Conservation (phyloP, 73 alveolate species). For the Durusdinium trenchii region DNA sequence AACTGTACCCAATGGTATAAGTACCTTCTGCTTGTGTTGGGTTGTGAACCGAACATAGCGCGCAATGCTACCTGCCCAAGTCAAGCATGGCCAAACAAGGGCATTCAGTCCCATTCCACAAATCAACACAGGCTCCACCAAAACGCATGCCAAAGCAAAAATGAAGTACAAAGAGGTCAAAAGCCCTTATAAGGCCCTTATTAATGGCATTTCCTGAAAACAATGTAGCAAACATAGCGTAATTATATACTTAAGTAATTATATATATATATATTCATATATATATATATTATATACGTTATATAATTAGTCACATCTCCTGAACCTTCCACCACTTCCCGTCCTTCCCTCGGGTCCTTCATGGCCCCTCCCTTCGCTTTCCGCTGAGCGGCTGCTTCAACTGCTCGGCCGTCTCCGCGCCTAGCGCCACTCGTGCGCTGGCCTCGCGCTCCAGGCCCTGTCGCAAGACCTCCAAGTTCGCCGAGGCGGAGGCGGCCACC, state of each 20-base stretch:
- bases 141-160: no score
- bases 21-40: no score
- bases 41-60: no score
- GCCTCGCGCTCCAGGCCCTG: constrained; percentile 88
- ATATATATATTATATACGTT: no score
- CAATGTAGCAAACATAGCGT: not conserved
- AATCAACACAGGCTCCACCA: not conserved
- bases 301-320: not conserved
- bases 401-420: constrained; percentile 91
- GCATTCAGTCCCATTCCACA: not conserved
- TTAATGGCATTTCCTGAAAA: not conserved
- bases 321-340: not conserved
- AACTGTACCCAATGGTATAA: no score
- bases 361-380: no score
- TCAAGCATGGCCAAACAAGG: not conserved
- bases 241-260: no score
- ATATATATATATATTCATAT: no score
- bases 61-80: no score
- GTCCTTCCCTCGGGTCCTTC: not conserved
- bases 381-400: constrained; percentile 61
- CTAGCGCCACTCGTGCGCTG: constrained; percentile 54
- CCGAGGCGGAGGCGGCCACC: constrained; percentile 81
- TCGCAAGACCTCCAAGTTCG: constrained; percentile 79
- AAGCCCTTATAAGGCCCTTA: no score
- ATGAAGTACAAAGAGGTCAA: no score